Base-by-base conservation (phyloP, 768 basidiomycete species). In the Pleurotus platypus region DNA sequence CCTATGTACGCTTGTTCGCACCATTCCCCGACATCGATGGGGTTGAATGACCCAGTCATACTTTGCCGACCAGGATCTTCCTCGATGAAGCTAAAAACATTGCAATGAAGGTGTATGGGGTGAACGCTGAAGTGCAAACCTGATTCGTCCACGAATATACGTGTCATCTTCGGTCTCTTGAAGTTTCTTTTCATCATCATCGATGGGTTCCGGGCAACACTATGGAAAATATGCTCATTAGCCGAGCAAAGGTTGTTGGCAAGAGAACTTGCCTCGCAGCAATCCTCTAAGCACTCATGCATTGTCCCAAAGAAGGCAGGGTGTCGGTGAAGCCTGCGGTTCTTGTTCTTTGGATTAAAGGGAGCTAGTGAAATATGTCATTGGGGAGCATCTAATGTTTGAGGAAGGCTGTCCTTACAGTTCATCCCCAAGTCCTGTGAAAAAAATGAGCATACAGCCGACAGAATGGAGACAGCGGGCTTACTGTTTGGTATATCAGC, bases 21-120 rank as follows among this genome's bases (percentile, higher is more conserved):
- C 85, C 85, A 87, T 72, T 85, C 83, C 9, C 82, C 83, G 11
- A 78, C 80, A 59, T 87, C 84, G 63, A 86, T 85, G 0, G 84
- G 84, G 54, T 83, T 80, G 73, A 86, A 86, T 62, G 80, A 82
- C 1, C 85, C 85, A 0, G 83, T 78, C 40, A 86, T 78, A 39
- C 69, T 78, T 64, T 86, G 84, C 8, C 83, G 80, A 0, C 83
- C 83, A 2, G 83, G 84, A 59, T 86, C 77, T 53, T 84, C 81
- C 60, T 81, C 67, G 16, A 85, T 79, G 65, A 85, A 86, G 38
- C 83, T 84, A 57, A 9, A 30, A 30, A 30, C 11, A 2, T 9
- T 30, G 7, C 7, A 30, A 35, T 11, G 30, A 35, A 9, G 7
- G 3, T 35, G 30, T 35, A 35, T 9, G 8, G 8, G 8, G 2